These are phyloP conservation scores for Diplodia scrobiculata DNA, from an alignment of 2,329 filamentous ascomycete genomes.

Conservation along the genomic window DNA sequence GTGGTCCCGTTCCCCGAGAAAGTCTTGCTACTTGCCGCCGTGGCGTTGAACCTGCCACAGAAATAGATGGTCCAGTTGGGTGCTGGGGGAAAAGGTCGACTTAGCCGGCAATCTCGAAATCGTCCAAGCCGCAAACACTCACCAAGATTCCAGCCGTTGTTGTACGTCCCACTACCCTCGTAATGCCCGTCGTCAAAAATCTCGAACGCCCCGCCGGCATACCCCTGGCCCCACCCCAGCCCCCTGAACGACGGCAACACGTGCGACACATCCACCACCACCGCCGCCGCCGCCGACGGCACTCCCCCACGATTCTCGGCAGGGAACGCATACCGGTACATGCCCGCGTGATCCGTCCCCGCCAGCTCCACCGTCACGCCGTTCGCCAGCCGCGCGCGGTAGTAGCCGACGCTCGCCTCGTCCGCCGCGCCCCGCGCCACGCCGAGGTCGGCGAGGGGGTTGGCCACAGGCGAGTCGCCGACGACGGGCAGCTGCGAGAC, in stretches of 20 bases:
- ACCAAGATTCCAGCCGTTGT: slow-evolving; percentile 66
- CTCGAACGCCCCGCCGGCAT: slow-evolving; percentile 61
- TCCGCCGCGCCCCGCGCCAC: slow-evolving; percentile 56
- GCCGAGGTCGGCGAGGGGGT: slow-evolving; percentile 61
- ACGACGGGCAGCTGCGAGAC: slow-evolving; percentile 43
- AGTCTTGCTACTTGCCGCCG: slow-evolving; percentile 37
- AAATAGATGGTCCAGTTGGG: slow-evolving; percentile 65
- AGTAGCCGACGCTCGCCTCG: slow-evolving; percentile 62
- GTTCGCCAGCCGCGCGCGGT: slow-evolving; percentile 58
- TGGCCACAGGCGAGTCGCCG: slow-evolving; percentile 36
- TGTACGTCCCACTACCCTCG: slow-evolving; percentile 62
- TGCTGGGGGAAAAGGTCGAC: slow-evolving; percentile 37
- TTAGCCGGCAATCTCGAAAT: background rate
- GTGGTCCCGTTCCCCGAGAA: slow-evolving; percentile 39
- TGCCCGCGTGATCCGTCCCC: slow-evolving; percentile 59
- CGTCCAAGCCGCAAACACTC: slow-evolving; percentile 19
- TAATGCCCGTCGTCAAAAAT: slow-evolving; percentile 58
- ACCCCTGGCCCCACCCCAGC: slow-evolving; percentile 63
- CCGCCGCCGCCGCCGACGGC: slow-evolving; percentile 38
- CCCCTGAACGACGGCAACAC: slow-evolving; percentile 63
- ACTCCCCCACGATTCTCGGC: slow-evolving; percentile 23
- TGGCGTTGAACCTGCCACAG: slow-evolving; percentile 61
- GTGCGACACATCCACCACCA: slow-evolving; percentile 66
- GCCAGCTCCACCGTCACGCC: slow-evolving; percentile 61
- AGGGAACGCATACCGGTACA: slow-evolving; percentile 64